Conservation (phyloP, 2,329 filamentous ascomycete genomes). For the Boeremia exigua region DNA sequence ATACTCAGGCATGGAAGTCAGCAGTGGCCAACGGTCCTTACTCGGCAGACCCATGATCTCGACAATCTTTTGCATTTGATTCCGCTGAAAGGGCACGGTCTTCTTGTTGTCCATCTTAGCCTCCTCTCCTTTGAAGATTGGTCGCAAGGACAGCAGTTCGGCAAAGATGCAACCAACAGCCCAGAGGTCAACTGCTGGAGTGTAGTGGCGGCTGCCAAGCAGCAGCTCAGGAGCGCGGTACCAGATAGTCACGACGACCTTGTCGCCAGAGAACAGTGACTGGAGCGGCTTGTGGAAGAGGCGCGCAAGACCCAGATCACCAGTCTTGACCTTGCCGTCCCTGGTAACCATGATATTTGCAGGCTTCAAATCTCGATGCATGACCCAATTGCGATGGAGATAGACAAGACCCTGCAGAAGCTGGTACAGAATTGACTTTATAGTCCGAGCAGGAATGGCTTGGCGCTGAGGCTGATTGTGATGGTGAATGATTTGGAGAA, state of each 20-base stretch:
- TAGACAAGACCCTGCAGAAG: conserved; percentile 94
- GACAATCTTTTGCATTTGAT: conserved; percentile 99
- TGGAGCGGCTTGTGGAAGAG: conserved; percentile 94
- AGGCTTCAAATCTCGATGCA: conserved; percentile 95
- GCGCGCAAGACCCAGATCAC: conserved; percentile 88
- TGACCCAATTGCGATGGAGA: conserved; percentile 93
- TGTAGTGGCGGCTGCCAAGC: conserved; percentile 93
- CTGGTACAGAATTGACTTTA: conserved; percentile 95
- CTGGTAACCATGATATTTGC: conserved; percentile 99
- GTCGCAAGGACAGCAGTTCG: conserved; percentile 84
- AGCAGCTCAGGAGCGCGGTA: conserved; percentile 95
- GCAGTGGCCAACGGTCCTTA: conserved; percentile 85
- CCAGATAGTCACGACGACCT: conserved; percentile 99
- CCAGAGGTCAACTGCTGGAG: conserved; percentile 96
- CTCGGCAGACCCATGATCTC: conserved; percentile 92
- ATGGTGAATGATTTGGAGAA: conserved; percentile 97
- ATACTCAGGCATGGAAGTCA: conserved; percentile 88
- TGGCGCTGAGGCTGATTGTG: conserved; percentile 89
- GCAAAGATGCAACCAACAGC: conserved; percentile 98
- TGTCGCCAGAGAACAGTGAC: conserved; percentile 90
- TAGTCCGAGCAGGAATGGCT: conserved; percentile 83
- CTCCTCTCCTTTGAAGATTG: conserved; percentile 98
- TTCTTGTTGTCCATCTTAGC: conserved; percentile 99
- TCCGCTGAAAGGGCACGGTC: conserved; percentile 93
- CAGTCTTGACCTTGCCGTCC: conserved; percentile 87